Percentiles rank a stretch among this genome's conserved stretches.
These are phyloP conservation scores for Magnaporthiopsis poae DNA, from an alignment of 2,329 filamentous ascomycete genomes.

Conservation along the genomic window DNA sequence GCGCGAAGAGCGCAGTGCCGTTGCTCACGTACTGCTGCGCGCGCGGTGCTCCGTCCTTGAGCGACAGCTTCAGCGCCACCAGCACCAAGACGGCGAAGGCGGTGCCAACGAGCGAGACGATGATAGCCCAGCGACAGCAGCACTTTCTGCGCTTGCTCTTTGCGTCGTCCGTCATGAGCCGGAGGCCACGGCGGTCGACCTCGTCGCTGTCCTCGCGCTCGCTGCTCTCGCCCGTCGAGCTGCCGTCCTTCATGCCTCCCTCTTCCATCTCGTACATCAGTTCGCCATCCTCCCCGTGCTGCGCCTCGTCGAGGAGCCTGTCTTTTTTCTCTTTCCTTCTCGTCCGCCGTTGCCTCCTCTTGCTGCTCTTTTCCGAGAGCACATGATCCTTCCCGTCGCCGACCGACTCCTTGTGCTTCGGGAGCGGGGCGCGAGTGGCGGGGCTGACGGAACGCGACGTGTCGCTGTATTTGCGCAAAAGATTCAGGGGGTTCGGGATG, in stretches of 20 bases:
- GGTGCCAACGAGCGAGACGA: slow-evolving; percentile 41
- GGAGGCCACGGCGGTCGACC: slow-evolving; percentile 43
- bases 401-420: slow-evolving; percentile 10
- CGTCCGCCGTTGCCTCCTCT: slow-evolving; percentile 37
- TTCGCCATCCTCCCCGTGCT: slow-evolving; percentile 58
- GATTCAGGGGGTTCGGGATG: slow-evolving; percentile 39
- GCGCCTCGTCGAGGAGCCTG: slow-evolving; percentile 41
- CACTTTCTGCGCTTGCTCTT: slow-evolving; percentile 40
- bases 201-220: slow-evolving; percentile 51
- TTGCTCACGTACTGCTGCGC: slow-evolving; percentile 49
- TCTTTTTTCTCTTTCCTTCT: slow-evolving; percentile 45
- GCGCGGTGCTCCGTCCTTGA: slow-evolving; percentile 21
- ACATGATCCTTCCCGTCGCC: slow-evolving; percentile 1
- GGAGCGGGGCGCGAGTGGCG: slow-evolving; percentile 17
- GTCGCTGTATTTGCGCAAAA: slow-evolving; percentile 30
- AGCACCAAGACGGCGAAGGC: slow-evolving; percentile 48
- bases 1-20: slow-evolving; percentile 78
- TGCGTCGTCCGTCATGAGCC: slow-evolving; percentile 35
- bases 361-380: slow-evolving; percentile 26
- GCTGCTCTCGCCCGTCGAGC: slow-evolving; percentile 52
- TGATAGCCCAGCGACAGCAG: slow-evolving; percentile 45
- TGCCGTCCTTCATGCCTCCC: slow-evolving; percentile 59
- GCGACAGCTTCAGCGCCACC: slow-evolving; percentile 49
- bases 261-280: slow-evolving; percentile 89
- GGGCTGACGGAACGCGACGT: slow-evolving; percentile 27